Conservation (phyloP, 768 basidiomycete species). For the Suillus clintonianus region DNA sequence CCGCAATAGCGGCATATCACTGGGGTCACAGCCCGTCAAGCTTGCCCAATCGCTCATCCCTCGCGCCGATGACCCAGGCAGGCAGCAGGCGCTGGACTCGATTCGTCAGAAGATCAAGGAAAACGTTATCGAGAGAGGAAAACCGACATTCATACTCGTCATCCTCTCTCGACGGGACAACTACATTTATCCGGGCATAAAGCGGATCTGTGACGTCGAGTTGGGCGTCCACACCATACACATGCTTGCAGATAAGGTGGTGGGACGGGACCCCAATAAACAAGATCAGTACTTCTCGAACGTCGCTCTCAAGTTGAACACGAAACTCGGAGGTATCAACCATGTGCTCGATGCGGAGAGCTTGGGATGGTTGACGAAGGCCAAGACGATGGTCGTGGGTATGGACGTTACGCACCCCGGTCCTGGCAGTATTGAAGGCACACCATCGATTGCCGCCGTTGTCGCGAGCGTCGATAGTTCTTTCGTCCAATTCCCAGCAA, state of each 20-base stretch:
- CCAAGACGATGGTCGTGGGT: slow-evolving; percentile 80
- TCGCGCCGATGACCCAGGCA: slow-evolving; percentile 32
- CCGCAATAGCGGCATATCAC: slow-evolving; percentile 47
- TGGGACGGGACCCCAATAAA: slow-evolving; percentile 46
- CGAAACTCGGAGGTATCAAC: slow-evolving; percentile 81
- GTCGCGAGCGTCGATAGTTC: slow-evolving; percentile 72
- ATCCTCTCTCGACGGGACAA: slow-evolving; percentile 69
- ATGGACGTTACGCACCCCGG: slow-evolving; percentile 85
- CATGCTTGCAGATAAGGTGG: slow-evolving; percentile 65
- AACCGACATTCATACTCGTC: slow-evolving; percentile 69
- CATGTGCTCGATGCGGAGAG: slow-evolving; percentile 64
- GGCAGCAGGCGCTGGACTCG: slow-evolving; percentile 35
- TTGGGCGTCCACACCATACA: slow-evolving; percentile 74
- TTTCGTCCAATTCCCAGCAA: slow-evolving; percentile 80
- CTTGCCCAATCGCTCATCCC: slow-evolving; percentile 29
- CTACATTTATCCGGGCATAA: slow-evolving; percentile 79
- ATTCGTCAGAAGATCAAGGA: slow-evolving; percentile 46
- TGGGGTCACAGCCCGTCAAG: slow-evolving; percentile 36
- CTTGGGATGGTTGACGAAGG: slow-evolving; percentile 65
- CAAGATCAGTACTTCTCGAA: slow-evolving; percentile 85
- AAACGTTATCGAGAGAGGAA: slow-evolving; percentile 26
- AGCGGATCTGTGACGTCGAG: slow-evolving; percentile 72
- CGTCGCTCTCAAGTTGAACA: slow-evolving; percentile 79
- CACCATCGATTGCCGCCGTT: slow-evolving; percentile 82
- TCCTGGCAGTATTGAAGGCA: slow-evolving; percentile 63